These are phyloP conservation scores for Daldinia grandis DNA, from an alignment of 495 filamentous ascomycete species.

Conservation along the genomic window DNA sequence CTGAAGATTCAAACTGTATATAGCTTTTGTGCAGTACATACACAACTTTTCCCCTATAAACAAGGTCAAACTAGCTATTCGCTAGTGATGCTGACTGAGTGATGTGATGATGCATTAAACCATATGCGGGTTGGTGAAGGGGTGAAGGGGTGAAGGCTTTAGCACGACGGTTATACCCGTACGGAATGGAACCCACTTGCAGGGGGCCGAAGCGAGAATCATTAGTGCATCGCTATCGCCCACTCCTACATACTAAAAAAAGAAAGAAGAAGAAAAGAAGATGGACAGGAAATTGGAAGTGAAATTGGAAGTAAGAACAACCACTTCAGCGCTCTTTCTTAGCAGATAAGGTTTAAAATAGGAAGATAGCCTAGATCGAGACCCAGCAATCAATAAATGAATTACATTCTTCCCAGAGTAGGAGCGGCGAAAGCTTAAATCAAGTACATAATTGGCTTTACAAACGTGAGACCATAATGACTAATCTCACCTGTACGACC, in stretches of 20 bases:
- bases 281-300: not conserved
- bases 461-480: conserved; percentile 34
- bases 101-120: not conserved
- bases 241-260: not conserved
- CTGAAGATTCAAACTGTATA: conserved; percentile 44
- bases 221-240: not conserved
- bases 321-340: not conserved
- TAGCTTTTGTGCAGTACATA: conserved; percentile 45
- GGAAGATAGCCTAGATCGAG: not conserved
- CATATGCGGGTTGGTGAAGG: not conserved
- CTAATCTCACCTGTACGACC: conserved; percentile 22
- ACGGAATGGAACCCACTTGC: not conserved
- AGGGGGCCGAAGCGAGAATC: not conserved
- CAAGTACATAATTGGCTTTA: not conserved
- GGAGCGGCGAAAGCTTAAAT: conserved; percentile 22
- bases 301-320: not conserved
- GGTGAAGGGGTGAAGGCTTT: not conserved
- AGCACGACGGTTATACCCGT: conserved; percentile 22
- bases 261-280: not conserved
- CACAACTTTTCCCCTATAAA: conserved; percentile 7
- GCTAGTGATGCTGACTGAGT: not conserved
- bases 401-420: not conserved
- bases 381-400: too few relatives aligned
- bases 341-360: not conserved
- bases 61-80: not conserved